These are phyloP conservation scores for Zygotorulaspora sp. DNA, from an alignment of 805 yeast genomes.

Conservation along the genomic window DNA sequence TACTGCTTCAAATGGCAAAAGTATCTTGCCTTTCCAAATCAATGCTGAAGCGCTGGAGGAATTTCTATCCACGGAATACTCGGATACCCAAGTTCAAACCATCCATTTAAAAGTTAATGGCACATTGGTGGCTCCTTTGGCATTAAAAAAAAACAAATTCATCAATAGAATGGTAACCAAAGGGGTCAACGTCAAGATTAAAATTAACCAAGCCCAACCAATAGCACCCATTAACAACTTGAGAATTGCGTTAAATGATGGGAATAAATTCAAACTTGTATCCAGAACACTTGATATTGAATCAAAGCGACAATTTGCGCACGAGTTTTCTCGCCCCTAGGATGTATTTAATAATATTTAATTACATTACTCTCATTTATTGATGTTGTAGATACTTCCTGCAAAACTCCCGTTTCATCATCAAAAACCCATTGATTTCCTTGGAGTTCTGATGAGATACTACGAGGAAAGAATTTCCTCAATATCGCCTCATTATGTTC, in stretches of 20 bases:
- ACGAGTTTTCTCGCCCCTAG: slow-evolving; percentile 25
- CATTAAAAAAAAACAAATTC: slow-evolving; percentile 13
- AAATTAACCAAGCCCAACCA: slow-evolving; percentile 23
- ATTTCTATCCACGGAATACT: slow-evolving; percentile 13
- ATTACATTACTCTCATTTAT: background rate
- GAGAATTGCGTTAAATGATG: slow-evolving; percentile 36
- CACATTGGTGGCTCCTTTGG: slow-evolving; percentile 35
- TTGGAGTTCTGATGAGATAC: slow-evolving; percentile 24
- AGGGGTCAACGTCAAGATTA: slow-evolving; percentile 22
- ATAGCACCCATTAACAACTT: slow-evolving; percentile 26
- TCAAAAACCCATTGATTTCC: slow-evolving; percentile 26
- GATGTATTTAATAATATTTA: slow-evolving; percentile 10
- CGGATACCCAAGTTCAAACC: slow-evolving; percentile 19
- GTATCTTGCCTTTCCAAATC: slow-evolving; percentile 55
- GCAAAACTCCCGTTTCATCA: slow-evolving; percentile 7
- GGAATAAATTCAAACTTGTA: slow-evolving; percentile 47
- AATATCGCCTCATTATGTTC: slow-evolving; percentile 16
- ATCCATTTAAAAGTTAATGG: slow-evolving; percentile 31
- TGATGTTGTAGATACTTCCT: slow-evolving; percentile 3
- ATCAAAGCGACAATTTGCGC: slow-evolving; percentile 44
- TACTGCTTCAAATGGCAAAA: slow-evolving; percentile 78
- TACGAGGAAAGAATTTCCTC: slow-evolving; percentile 23
- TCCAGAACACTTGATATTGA: slow-evolving; percentile 42
- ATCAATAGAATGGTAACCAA: slow-evolving; percentile 20
- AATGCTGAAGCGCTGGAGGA: slow-evolving; percentile 20